Evolutionary conservation across 2,329 filamentous ascomycete genomes (phyloP), one percentile per base, ranked within the genome.

Genomic region (Diaporthe sp.): DNA sequence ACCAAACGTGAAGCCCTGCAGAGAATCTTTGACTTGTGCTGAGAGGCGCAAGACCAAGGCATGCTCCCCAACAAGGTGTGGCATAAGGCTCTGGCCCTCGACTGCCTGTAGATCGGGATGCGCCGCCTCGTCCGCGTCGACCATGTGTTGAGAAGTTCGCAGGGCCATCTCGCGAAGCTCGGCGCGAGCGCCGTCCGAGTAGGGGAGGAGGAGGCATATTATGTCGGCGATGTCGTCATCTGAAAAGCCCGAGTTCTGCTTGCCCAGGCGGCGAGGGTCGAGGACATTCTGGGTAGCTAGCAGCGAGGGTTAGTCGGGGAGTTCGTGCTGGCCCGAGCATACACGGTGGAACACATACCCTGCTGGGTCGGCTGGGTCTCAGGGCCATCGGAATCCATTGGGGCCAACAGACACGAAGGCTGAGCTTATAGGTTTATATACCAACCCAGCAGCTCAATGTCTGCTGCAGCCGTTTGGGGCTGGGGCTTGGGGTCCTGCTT

Each of bases 211-310:
- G 73, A 98, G 92, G 84, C 95, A 97, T 77, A 98, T 91, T 78
- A 98, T 94, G 83, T 98, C 96, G 76, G 94, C 91, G 66, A 97
- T 90, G 81, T 98, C 96, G 77, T 94, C 90, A 78, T 96, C 93
- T 70, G 90, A 93, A 75, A 98, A 92, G 72, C 94, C 94, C 53
- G 94, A 97, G 81, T 94, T 94, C 83, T 94, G 93, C 81, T 93
- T 89, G 72, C 95, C 95, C 76, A 94, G 82, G 71, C 95, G 92
- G 76, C 95, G 91, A 53, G 95, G 94, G 81, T 98, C 95, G 77
- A 95, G 86, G 79, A 94, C 91, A 81, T 91, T 92, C 82, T 97
- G 95, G 22, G 95, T 97, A 72, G 93, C 92, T 91, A 77, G 25
- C 8, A 76, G 47, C 73, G 73, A 71, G 15, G 32, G 30, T 66